These are phyloP conservation scores for Suillus variegatus DNA, from an alignment of 768 basidiomycete genomes.

Conservation along the genomic window DNA sequence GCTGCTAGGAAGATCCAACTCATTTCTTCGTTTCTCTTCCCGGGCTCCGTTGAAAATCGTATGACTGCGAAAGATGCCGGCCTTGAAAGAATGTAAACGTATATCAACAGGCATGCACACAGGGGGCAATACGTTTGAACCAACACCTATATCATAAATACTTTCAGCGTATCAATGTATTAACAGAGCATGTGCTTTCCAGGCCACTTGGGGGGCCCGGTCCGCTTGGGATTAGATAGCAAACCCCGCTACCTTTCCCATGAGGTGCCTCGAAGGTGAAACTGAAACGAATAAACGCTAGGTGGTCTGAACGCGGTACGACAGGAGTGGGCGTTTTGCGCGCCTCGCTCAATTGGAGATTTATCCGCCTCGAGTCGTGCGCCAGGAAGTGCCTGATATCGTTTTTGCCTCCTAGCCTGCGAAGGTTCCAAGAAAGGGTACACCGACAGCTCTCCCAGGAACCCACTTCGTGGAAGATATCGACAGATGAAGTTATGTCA, in stretches of 20 bases:
- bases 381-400: conserved; percentile 37
- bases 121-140: background rate
- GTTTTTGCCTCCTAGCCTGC: conserved; percentile 38
- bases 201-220: conserved; percentile 34
- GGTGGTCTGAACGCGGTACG: conserved; percentile 47
- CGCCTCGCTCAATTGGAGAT: conserved; percentile 17
- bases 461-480: conserved; percentile 24
- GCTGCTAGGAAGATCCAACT: conserved; percentile 43
- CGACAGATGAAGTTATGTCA: conserved; percentile 3
- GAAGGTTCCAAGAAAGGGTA: conserved; percentile 55
- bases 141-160: conserved; percentile 45
- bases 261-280: conserved; percentile 55
- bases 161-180: conserved; percentile 58
- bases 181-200: conserved; percentile 63
- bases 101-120: background rate
- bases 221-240: conserved; percentile 47
- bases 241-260: conserved; percentile 53
- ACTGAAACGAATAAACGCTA: conserved; percentile 57
- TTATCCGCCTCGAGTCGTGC: conserved; percentile 33
- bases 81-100: conserved; percentile 5
- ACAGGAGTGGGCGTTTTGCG: conserved; percentile 35
- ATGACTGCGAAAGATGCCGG: conserved; percentile 41
- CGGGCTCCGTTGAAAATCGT: conserved; percentile 50
- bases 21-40: conserved; percentile 43
- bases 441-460: conserved; percentile 54